Base-by-base conservation (phyloP, 2,329 filamentous ascomycete species). In the Trichoderma atroviride region DNA sequence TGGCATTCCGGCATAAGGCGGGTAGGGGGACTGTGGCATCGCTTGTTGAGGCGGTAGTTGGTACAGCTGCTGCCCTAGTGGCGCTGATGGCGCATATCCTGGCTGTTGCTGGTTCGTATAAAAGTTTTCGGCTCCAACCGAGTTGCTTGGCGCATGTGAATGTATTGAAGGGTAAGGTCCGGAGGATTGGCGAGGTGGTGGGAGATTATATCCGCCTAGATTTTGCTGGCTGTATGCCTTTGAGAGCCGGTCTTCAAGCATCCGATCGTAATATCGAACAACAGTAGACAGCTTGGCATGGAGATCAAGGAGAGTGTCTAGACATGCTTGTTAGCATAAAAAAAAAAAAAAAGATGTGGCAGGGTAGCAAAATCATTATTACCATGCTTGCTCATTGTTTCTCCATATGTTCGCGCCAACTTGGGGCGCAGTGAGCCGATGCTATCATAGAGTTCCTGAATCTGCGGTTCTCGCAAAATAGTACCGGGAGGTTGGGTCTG, bases 351-450 rank as follows among this genome's bases (percentile, higher is more conserved):
- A 2, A 7, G 16, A 10, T 29, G 19, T 60, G 57, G 19, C 6
- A 10, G 19, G 29, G 10, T 24, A 22, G 10, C 6, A 11, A 27
- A 2, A 81, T 29, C 24, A 88, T 78, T 83, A 88, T 78, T 83
- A 93, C 93, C 94, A 79, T 98, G 96, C 81, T 99, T 99, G 87
- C 96, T 98, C 96, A 99, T 98, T 0, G 96, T 97, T 82, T 99
- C 96, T 68, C 96, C 96, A 77, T 98, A 97, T 0, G 95, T 97
- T 69, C 96, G 88, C 5, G 96, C 96, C 68, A 99, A 85, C 79
- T 99, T 99, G 1, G 96, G 96, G 61, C 96, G 88, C 72, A 99
- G 83, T 19, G 93, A 87, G n/a, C 95, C 94, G 75, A 99, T 98
- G 75, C 94, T 96, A 77, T 98, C 96, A 78, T 99, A 99, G 5